phyloP scores from a whole-genome alignment of 306 rosid genomes.

The Alnus glutinosa region DNA sequence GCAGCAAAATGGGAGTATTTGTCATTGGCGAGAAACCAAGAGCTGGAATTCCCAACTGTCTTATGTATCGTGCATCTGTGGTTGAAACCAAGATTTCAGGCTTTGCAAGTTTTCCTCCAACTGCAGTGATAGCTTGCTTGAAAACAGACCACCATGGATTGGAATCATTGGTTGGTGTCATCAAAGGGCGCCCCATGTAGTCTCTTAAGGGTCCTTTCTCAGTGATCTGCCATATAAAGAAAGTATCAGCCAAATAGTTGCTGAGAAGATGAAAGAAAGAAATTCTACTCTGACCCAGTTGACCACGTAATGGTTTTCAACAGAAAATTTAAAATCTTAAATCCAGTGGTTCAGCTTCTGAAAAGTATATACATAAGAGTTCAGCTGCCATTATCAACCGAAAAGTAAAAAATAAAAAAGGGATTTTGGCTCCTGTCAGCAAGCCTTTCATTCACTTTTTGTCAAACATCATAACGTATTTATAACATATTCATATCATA shows the following conservation, averaged over 20 bases:
- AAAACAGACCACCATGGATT: constrained; percentile 95
- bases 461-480: too few relatives aligned
- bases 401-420: not conserved
- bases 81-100: constrained; percentile 89
- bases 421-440: not conserved
- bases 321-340: constrained; percentile 1
- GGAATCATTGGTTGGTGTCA: constrained; percentile 67
- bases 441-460: not conserved
- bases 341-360: not conserved
- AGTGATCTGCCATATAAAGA: constrained; percentile 46
- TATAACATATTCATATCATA: too few relatives aligned
- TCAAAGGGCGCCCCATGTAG: constrained; percentile 59
- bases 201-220: constrained; percentile 72
- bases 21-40: constrained; percentile 94
- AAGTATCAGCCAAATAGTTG: constrained; percentile 11
- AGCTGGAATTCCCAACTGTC: constrained; percentile 76
- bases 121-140: constrained; percentile 59
- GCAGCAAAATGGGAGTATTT: constrained; percentile 87
- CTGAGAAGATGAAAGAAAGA: constrained; percentile 16
- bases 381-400: not conserved
- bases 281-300: constrained; percentile 20
- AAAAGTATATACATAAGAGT: too few relatives aligned
- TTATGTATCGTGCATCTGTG: constrained; percentile 66
- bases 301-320: constrained; percentile 10
- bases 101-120: constrained; percentile 74